These are phyloP conservation scores for Pseudonitzschia multiseries DNA, from an alignment of 108 stramenopile genomes.

Conservation along the genomic window DNA sequence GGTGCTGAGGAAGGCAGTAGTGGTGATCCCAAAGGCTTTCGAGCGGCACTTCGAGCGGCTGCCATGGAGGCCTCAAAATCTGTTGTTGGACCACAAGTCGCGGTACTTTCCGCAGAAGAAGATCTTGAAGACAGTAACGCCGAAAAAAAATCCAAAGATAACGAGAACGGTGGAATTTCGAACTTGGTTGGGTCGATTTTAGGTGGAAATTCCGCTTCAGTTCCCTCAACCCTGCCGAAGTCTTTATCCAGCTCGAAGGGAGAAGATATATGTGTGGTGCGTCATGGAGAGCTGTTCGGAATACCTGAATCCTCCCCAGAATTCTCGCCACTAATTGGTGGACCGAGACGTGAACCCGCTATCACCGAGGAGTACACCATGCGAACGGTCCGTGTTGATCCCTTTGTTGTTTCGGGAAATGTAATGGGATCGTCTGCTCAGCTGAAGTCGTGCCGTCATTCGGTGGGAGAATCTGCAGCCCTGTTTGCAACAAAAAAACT, in stretches of 20 bases:
- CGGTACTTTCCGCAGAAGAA: slow-evolving; percentile 48
- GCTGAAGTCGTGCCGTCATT: slow-evolving; percentile 54
- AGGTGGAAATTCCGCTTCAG: slow-evolving; percentile 32
- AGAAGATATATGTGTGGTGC: slow-evolving; percentile 31
- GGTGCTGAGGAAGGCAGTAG: slow-evolving; percentile 46
- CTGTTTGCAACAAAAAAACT: slow-evolving; percentile 44
- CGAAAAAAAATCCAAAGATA: slow-evolving; percentile 32
- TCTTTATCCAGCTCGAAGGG: slow-evolving; percentile 29
- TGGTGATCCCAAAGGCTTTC: slow-evolving; percentile 24
- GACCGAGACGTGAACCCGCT: slow-evolving; percentile 60
- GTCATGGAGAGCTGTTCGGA: slow-evolving; percentile 80
- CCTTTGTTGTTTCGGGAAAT: slow-evolving; percentile 57
- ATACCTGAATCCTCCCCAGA: slow-evolving; percentile 76
- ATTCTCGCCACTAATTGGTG: slow-evolving; percentile 73
- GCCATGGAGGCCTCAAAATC: slow-evolving; percentile 43
- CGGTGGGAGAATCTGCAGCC: slow-evolving; percentile 62
- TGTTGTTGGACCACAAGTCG: slow-evolving; percentile 43
- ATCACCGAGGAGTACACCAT: slow-evolving; percentile 76
- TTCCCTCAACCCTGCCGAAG: slow-evolving; percentile 47
- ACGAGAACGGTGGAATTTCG: slow-evolving; percentile 17
- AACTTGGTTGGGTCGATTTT: slow-evolving; percentile 41
- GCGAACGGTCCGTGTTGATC: slow-evolving; percentile 74
- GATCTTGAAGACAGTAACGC: slow-evolving; percentile 38
- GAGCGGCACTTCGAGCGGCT: slow-evolving; percentile 62
- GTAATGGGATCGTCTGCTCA: slow-evolving; percentile 38